Evolutionary conservation across 371 early-diverging fungal genomes (phyloP), one percentile per base, ranked within the genome.

Genomic region (Nematocida ironsii): DNA sequence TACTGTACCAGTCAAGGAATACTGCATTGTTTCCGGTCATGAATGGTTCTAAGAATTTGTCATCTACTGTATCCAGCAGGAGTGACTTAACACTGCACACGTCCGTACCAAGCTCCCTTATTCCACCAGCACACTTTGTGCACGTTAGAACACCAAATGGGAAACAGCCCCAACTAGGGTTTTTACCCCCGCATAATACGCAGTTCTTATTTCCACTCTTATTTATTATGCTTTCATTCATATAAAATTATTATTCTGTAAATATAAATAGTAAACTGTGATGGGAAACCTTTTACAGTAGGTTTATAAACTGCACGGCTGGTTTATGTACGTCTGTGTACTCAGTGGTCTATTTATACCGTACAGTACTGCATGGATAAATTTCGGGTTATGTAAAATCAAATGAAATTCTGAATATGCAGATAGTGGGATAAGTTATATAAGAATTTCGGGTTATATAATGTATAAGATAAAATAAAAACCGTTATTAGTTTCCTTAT

Each of bases 91-190:
- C 80, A 16, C 7, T 27, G 56, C 80, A 78, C 9, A 78, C 68
- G n/a, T 56, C n/a, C n/a, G 80, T 78, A 2, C 71, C 69, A 18
- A 78, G 71, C 25, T 42, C 55, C 39, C 80, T 68, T 18, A 78
- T 75, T 9, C 44, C 55, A 13, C 80, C 80, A 40, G 80, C 44
- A 47, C 80, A 78, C 72, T 71, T 68, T n/a, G 80, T 78, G 48
- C 80, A 78, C 9, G 56, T 58, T 6, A 78, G 80, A 9, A 78
- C 44, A 18, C 52, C 80, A 55, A 54, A 78, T 9, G 80, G 80
- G 13, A 52, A 44, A 42, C 80, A 78, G 16, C 80, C 80, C 80
- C 80, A 78, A 1, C 76, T 78, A 13, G 80, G 80, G 44, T 78
- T 78, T 57, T 57, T 78, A 6, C 60, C 60, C 9, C 68, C 67